Evolutionary conservation across 2,329 filamentous ascomycete genomes (phyloP), one percentile per base, ranked within the genome.

Genomic region (Penicillium freii): DNA sequence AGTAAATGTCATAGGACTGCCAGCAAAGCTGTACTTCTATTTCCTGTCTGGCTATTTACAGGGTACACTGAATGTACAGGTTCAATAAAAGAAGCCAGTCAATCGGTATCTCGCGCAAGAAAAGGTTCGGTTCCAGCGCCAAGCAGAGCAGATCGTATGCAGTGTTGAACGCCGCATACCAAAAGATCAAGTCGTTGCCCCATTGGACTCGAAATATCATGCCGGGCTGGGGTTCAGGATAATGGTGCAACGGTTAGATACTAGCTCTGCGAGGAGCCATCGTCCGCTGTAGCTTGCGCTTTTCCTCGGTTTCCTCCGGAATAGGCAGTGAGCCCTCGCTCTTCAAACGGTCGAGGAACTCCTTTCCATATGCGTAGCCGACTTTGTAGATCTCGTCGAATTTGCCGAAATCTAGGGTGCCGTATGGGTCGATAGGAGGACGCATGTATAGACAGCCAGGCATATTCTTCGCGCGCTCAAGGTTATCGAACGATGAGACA

Each of bases 351-450:
- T 85, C 85, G 63, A 99, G 75, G 71, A 88, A 97, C 53, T 91
- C 85, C 72, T 89, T 88, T 5, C 92, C 94, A 70, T 87, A 99
- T 54, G 84, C 82, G 75, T 96, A 96, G 1, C 94, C 95, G 11
- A 97, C 83, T 65, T 89, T 82, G 69, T 95, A 96, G 53, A 99
- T 93, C 80, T 99, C 95, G 69, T 97, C 93, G 74, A 99, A 99
- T 74, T 96, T 97, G 60, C 87, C 90, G 79, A 99, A 99, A 57
- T 99, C 94, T 31, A 99, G 79, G 1, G 94, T 99, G 5, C 92
- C 94, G 67, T 96, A 99, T 1, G 85, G 83, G 70, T 97, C 94
- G 61, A 99, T 89, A 0, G 94, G 94, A 5, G 95, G 95, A 1
- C 94, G 85, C 91, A 99, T 96, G 74, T 99, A 99, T 51, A 96